These are phyloP conservation scores for Agrocybe chaxingu DNA, from an alignment of 768 basidiomycete genomes.

Conservation along the genomic window DNA sequence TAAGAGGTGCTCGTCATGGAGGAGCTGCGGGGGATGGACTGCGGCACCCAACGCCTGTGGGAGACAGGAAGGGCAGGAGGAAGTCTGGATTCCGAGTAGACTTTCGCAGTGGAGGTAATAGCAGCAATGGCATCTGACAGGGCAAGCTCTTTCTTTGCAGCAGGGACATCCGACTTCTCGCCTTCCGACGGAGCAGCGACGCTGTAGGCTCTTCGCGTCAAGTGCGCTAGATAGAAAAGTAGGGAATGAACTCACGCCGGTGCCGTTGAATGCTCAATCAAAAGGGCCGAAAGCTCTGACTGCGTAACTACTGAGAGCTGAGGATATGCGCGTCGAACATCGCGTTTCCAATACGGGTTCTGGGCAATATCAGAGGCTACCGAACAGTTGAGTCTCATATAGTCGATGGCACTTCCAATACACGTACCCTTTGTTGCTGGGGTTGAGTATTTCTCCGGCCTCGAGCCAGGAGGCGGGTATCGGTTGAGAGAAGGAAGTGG, in stretches of 20 bases:
- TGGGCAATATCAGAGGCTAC: constrained; percentile 82
- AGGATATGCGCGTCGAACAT: constrained; percentile 90
- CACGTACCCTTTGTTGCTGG: constrained; percentile 81
- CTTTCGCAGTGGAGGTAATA: constrained; percentile 52
- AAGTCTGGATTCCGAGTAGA: constrained; percentile 60
- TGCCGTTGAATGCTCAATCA: constrained; percentile 73
- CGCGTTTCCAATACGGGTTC: constrained; percentile 96
- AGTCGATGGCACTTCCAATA: background rate
- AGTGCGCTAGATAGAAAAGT: background rate
- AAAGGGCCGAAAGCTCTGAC: constrained; percentile 70
- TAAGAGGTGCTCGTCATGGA: constrained; percentile 77
- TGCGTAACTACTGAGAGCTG: constrained; percentile 89
- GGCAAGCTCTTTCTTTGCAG: constrained; percentile 45
- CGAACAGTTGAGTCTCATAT: background rate
- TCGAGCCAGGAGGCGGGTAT: constrained; percentile 84
- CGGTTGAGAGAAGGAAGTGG: constrained; percentile 72
- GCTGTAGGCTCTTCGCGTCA: constrained; percentile 28
- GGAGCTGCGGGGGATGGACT: constrained; percentile 74
- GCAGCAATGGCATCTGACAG: constrained; percentile 71
- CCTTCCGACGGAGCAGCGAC: constrained; percentile 49
- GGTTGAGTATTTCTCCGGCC: constrained; percentile 82
- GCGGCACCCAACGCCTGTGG: constrained; percentile 72
- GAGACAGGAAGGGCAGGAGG: constrained; percentile 74
- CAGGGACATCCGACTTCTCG: constrained; percentile 43
- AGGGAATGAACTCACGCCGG: constrained; percentile 50